Evolutionary conservation across 352 stramenopile genomes (phyloP), one percentile per base, ranked within the genome.

Genomic region (Globisporangium abappressorium): DNA sequence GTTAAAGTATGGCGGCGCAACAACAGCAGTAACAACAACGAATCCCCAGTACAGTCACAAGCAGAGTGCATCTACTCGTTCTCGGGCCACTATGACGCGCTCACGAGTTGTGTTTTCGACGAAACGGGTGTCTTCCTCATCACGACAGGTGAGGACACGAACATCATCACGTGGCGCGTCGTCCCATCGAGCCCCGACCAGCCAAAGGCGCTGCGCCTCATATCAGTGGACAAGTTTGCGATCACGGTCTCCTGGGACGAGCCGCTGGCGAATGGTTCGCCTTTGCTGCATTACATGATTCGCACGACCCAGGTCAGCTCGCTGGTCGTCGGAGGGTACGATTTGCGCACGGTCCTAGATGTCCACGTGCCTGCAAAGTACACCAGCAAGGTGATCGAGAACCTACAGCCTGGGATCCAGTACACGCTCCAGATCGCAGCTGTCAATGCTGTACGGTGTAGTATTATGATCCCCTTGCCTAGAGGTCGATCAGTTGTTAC

Each of bases 211-310:
- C 80, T 77, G 2, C 49, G 47, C 0, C 43, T 90, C 9, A 61
- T 68, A 5, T 62, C 33, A 0, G 57, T 84, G 7, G 80, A 87
- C 46, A 73, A 73, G 6, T 90, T 88, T 49, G 68, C 76, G 18
- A 88, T 91, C 59, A 66, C 62, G 2, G 78, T 90, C 15, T 65
- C 69, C 4, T 91, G 83, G 83, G 56, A 60, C 5, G 73, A 80
- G 3, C 80, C 81, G 14, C 71, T 91, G 1, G 83, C 81, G 12
- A 90, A 91, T 36, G 83, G 83, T 7, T 77, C 83, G 9, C 77
- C 73, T 22, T 67, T 91, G n/a, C 47, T 73, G 5, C 65, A 84
- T n/a, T 91, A 90, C 47, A 28, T 87, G 26, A 68, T 90, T 8
- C 79, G 71, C 18, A 85, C 70, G 0, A 74, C 59, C 6, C 80